A percentile compares a stretch with the other conserved stretches of the same genome.
Evolutionary conservation across 208 protist species (phyloP).

Genomic region (Crithidia brevicula): DNA sequence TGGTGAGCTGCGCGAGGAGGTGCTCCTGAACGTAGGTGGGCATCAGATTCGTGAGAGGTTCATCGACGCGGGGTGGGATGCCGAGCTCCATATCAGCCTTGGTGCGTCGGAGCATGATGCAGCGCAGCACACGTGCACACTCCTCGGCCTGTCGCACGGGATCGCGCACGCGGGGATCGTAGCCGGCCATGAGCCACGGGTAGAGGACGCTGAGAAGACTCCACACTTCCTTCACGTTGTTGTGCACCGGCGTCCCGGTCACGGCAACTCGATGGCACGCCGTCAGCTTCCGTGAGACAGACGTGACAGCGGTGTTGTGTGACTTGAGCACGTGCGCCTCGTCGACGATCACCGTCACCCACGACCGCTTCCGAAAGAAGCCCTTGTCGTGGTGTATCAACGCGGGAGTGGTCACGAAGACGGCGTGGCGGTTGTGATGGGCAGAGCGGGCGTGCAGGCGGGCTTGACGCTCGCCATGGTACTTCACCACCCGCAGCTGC

Average conservation of each 20-base stretch:
- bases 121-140: conserved; percentile 69
- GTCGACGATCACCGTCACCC: conserved; percentile 95
- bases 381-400: conserved; percentile 83
- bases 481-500: conserved; percentile 91
- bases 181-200: conserved; percentile 70
- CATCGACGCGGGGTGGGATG: conserved; percentile 96
- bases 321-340: conserved; percentile 97
- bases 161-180: conserved; percentile 44
- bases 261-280: conserved; percentile 85
- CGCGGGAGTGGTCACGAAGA: conserved; percentile 97
- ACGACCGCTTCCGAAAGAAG: conserved; percentile 89
- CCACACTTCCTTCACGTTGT: conserved; percentile 97
- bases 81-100: conserved; percentile 97
- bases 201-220: conserved; percentile 96
- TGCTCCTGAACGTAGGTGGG: conserved; percentile 82
- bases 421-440: conserved; percentile 75
- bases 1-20: conserved; percentile 67
- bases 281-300: conserved; percentile 70
- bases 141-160: conserved; percentile 69
- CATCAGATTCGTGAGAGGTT: conserved; percentile 63
- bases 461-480: conserved; percentile 81
- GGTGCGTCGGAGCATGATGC: conserved; percentile 95
- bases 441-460: conserved; percentile 36
- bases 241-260: conserved; percentile 97
- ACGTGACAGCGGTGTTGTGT: conserved; percentile 63